Evolutionary conservation across 768 basidiomycete genomes (phyloP).

Genomic region (Mycena crocata): DNA sequence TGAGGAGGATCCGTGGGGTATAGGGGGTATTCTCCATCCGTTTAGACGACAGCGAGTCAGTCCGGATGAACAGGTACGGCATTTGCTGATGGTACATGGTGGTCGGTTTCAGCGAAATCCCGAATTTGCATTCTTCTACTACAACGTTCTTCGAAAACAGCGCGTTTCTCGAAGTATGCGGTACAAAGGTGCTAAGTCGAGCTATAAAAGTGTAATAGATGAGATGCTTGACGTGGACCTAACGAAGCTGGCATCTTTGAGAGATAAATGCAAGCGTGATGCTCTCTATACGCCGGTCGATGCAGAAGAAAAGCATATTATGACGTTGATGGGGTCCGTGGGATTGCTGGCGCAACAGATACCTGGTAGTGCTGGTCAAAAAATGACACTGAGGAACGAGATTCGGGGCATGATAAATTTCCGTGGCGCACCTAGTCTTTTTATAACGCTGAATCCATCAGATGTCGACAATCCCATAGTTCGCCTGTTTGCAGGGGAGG

Average conservation of each 20-base stretch:
- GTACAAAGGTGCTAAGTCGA: background rate
- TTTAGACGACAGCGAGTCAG: background rate
- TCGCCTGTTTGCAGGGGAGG: slow-evolving; percentile 27
- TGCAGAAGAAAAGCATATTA: background rate
- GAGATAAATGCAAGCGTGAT: background rate
- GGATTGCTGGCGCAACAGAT: slow-evolving; percentile 24
- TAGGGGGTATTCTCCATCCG: background rate
- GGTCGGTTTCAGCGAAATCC: slow-evolving; percentile 2
- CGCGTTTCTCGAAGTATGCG: background rate
- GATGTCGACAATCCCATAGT: slow-evolving; percentile 35
- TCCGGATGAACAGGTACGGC: background rate
- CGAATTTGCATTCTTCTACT: slow-evolving; percentile 33
- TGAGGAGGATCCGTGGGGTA: slow-evolving; percentile 8
- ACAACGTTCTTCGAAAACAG: slow-evolving; percentile 31
- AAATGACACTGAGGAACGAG: slow-evolving; percentile 33
- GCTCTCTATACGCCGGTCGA: background rate
- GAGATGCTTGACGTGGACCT: background rate
- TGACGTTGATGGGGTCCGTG: background rate
- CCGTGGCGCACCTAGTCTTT: slow-evolving; percentile 33
- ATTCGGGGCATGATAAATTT: slow-evolving; percentile 31
- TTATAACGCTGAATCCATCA: slow-evolving; percentile 39
- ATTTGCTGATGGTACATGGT: slow-evolving; percentile 1
- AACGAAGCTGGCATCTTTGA: background rate
- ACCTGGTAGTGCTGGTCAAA: slow-evolving; percentile 37
- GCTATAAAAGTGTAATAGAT: background rate